Conservation (phyloP, 2,329 filamentous ascomycete genomes). For the Penicillium sp. region DNA sequence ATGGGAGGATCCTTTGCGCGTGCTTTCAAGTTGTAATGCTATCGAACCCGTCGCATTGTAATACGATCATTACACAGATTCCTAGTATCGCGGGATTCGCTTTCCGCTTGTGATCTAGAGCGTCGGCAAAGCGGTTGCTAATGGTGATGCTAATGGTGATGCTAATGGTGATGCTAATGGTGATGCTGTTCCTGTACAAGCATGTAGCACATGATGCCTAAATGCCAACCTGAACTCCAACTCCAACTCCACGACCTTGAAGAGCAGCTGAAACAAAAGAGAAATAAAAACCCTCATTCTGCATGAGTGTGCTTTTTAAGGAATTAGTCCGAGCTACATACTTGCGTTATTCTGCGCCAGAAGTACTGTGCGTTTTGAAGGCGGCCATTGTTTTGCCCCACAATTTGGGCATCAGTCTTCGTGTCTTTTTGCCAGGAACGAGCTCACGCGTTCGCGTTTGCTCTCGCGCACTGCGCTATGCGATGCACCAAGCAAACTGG, state of each 20-base stretch:
- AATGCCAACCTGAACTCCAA: constrained; percentile 7
- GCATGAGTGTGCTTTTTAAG: background rate
- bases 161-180: background rate
- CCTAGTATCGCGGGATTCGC: background rate
- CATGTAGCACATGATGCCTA: constrained; percentile 9
- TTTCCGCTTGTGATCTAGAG: background rate
- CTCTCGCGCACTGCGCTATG: background rate
- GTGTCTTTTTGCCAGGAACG: constrained; percentile 15
- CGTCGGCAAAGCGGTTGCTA: background rate
- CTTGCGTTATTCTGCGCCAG: background rate
- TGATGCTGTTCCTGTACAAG: background rate
- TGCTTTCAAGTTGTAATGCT: background rate
- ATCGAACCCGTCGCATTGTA: background rate
- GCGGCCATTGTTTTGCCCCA: constrained; percentile 6
- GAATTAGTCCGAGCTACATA: background rate
- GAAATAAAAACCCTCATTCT: background rate
- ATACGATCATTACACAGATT: background rate
- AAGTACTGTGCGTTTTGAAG: constrained; percentile 3
- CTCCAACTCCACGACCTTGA: no score
- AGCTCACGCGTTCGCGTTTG: background rate
- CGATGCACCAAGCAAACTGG: constrained; percentile 7
- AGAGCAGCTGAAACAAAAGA: no score
- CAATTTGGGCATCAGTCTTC: constrained; percentile 19
- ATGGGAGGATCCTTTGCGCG: background rate
- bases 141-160: background rate